Evolutionary conservation across 768 basidiomycete species (phyloP).

Genomic region (Macrolepiota dolichaula): DNA sequence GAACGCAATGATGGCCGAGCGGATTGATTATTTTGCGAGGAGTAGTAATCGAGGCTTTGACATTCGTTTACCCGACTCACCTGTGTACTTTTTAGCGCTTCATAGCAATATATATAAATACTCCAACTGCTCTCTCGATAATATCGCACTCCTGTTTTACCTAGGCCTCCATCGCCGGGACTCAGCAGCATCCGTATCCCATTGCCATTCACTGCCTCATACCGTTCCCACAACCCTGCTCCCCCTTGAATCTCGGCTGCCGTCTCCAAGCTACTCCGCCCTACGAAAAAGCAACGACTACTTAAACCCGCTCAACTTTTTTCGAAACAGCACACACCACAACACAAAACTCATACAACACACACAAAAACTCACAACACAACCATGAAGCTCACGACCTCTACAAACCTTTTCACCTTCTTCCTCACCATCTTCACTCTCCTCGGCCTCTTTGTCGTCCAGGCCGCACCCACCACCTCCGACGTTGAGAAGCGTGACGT

Average conservation of each 20-base stretch:
- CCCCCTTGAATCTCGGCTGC: not conserved
- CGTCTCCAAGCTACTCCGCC: not conserved
- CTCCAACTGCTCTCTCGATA: not conserved
- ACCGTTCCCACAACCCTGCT: not conserved
- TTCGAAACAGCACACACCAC: not conserved
- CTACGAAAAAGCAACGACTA: not conserved
- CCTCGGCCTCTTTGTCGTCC: constrained; percentile 13
- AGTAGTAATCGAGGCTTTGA: not conserved
- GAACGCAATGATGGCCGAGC: not conserved
- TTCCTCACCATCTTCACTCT: constrained; percentile 12
- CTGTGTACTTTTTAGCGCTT: not conserved
- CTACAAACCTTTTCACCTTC: not conserved
- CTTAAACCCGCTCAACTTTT: not conserved
- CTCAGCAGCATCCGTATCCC: not conserved
- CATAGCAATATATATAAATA: constrained; percentile 2
- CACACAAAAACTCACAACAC: not conserved
- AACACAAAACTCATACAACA: not conserved
- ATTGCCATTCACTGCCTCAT: not conserved
- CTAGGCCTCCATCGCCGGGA: not conserved
- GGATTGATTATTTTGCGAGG: not conserved
- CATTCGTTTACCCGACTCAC: not conserved
- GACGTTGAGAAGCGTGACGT: constrained; percentile 38
- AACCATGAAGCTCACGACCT: constrained; percentile 9
- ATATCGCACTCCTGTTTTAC: not conserved
- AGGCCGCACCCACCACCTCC: constrained; percentile 19